phyloP scores from a whole-genome alignment of 768 basidiomycete genomes.

The Coprinellus micaceus region DNA sequence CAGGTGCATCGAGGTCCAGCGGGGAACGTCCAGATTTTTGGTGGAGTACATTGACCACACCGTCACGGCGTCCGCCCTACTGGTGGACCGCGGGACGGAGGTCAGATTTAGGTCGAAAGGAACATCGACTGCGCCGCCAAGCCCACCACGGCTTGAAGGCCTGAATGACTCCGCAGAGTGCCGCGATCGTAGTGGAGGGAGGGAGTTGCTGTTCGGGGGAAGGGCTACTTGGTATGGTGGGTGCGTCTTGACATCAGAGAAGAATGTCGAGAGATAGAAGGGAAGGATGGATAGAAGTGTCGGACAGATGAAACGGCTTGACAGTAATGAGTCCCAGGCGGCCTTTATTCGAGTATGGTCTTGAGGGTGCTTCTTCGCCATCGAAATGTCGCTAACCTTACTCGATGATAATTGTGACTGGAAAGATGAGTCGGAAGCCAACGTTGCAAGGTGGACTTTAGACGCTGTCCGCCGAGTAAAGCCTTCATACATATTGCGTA shows the following conservation, averaged over 20 bases:
- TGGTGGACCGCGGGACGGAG: slow-evolving; percentile 12
- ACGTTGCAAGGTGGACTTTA: not conserved
- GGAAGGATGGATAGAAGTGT: slow-evolving; percentile 58
- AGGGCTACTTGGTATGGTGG: slow-evolving; percentile 48
- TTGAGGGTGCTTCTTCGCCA: slow-evolving; percentile 38
- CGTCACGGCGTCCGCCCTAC: slow-evolving; percentile 11
- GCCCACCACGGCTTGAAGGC: slow-evolving; percentile 6
- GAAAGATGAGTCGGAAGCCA: not conserved
- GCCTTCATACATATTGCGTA: not conserved
- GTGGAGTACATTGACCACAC: slow-evolving; percentile 9
- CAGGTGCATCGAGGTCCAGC: slow-evolving; percentile 62
- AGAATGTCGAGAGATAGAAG: slow-evolving; percentile 61
- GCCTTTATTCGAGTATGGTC: slow-evolving; percentile 60
- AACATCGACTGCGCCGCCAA: too few relatives aligned
- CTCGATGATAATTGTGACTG: not conserved
- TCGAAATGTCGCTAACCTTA: not conserved
- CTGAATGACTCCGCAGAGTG: slow-evolving; percentile 28
- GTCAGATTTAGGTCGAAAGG: slow-evolving; percentile 23
- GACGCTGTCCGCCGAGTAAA: not conserved
- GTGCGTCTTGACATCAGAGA: slow-evolving; percentile 48
- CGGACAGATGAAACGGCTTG: slow-evolving; percentile 50
- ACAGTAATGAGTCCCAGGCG: slow-evolving; percentile 69
- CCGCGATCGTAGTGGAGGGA: slow-evolving; percentile 13
- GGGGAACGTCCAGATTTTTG: slow-evolving; percentile 6
- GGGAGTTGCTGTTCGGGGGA: slow-evolving; percentile 43